These are phyloP conservation scores for Pythium diclinum DNA, from an alignment of 352 stramenopile genomes.

Conservation along the genomic window DNA sequence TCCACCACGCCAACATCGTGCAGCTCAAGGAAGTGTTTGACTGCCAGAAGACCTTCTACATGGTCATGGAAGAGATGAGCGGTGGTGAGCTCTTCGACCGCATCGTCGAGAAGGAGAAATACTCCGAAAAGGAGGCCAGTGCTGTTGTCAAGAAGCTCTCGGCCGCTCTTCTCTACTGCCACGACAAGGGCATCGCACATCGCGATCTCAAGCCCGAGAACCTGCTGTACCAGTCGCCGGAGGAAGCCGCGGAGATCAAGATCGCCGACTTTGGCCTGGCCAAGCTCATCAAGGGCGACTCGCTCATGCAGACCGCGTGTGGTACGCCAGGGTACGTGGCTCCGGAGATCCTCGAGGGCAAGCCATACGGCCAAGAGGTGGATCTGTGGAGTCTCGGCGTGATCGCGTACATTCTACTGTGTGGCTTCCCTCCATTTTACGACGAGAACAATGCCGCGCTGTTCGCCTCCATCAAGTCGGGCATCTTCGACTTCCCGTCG, in stretches of 20 bases:
- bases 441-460: conserved; percentile 88
- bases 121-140: conserved; percentile 87
- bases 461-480: conserved; percentile 89
- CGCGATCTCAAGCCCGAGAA: conserved; percentile 89
- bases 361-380: conserved; percentile 91
- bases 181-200: conserved; percentile 90
- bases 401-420: conserved; percentile 94
- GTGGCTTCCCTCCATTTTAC: conserved; percentile 96
- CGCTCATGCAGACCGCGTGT: conserved; percentile 93
- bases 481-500: conserved; percentile 89
- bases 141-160: conserved; percentile 84
- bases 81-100: conserved; percentile 92
- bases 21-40: conserved; percentile 86
- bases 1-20: conserved; percentile 88
- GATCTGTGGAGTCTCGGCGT: conserved; percentile 96
- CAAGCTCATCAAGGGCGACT: conserved; percentile 92
- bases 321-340: conserved; percentile 96
- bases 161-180: conserved; percentile 82
- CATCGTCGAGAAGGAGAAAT: conserved; percentile 91
- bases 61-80: conserved; percentile 91
- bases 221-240: conserved; percentile 79
- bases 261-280: conserved; percentile 90
- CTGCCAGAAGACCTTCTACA: conserved; percentile 88
- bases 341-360: conserved; percentile 94
- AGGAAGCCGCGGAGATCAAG: conserved; percentile 92